Base-by-base conservation (phyloP, 345 rosid species). In the Salix koriyanagi region DNA sequence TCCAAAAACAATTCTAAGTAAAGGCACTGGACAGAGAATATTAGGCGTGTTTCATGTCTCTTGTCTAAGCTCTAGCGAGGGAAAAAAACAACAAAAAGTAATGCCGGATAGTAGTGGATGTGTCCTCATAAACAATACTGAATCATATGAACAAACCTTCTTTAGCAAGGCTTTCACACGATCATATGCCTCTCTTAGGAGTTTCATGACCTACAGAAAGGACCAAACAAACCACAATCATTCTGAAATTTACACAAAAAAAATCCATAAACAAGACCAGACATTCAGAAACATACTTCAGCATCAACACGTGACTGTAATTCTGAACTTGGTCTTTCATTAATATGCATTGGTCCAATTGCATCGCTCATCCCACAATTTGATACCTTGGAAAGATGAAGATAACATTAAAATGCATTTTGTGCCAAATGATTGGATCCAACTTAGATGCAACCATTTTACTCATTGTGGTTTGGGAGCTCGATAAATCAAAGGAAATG, bases 241-340 rank as follows among this genome's bases (percentile, higher is more conserved):
- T 58, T 58, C 64, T 14, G 4, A 46, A 23, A 36, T 61, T 30
- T 18, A 3, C 21, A 54, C 64, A 72, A 46, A 30, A 44, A 16
- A 28, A 58, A 60, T 60, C 18, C 19, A 42, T 10, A 52, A 48
- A 41, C 36, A 32, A 26, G 61, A 39, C n/a, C 4, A 28, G n/a
- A 70, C 56, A 39, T 77, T 73, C 42, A 37, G 64, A 48, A 39
- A 73, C 86, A 52, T 88, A 93, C 99, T 82, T 96, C 99, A 46
- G 97, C 98, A 82, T 96, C 98, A 2, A 93, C 85, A 5, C 95
- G 97, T 75, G 99, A 96, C 62, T 93, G 98, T 98, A 96, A 89
- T 68, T 96, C 98, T 85, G 97, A 87, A 79, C 99, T 92, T 65
- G 98, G 91, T 61, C 92, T 90, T 78, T 96, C 98, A 86, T 91